Percentiles rank a stretch among this genome's conserved stretches.
Conservation (phyloP, 2,329 filamentous ascomycete species). For the Metarhizium robertsii region DNA sequence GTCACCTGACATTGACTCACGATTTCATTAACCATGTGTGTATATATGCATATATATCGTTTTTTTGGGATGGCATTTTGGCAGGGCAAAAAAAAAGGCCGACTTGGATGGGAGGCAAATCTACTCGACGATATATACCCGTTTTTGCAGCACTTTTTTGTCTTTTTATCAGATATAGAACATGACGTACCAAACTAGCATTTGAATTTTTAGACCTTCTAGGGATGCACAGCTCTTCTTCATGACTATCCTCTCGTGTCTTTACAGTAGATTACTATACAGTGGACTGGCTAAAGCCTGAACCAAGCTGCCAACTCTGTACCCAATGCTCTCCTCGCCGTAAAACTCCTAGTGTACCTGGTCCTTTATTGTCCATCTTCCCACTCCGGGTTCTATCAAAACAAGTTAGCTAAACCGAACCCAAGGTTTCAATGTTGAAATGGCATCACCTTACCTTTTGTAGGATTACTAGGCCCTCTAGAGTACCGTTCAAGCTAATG, state of each 20-base stretch:
- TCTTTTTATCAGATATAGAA: not conserved
- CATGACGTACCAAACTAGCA: not conserved
- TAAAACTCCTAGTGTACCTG: not conserved
- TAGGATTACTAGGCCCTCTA: conserved; percentile 93
- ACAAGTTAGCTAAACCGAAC: conserved; percentile 9
- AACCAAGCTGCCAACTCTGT: not conserved
- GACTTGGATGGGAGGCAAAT: not conserved
- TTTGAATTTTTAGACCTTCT: conserved; percentile 15
- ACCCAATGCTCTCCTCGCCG: not conserved
- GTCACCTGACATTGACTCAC: not conserved
- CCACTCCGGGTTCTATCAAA: conserved; percentile 29
- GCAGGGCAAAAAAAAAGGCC: not conserved
- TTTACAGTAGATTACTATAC: conserved; percentile 21
- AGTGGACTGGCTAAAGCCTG: conserved; percentile 14
- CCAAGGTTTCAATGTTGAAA: not conserved
- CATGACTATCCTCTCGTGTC: not conserved
- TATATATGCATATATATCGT: not conserved
- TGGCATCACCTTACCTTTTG: conserved; percentile 64
- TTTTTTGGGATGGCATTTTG: not conserved
- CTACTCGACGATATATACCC: not conserved
- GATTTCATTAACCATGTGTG: not conserved
- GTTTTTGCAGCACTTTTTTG: not conserved
- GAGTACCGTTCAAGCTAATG: conserved; percentile 77
- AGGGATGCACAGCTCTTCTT: conserved; percentile 13
- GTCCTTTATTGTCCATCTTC: conserved; percentile 26